Base-by-base conservation (phyloP, 2,329 filamentous ascomycete genomes). In the Colletotrichum tabaci region DNA sequence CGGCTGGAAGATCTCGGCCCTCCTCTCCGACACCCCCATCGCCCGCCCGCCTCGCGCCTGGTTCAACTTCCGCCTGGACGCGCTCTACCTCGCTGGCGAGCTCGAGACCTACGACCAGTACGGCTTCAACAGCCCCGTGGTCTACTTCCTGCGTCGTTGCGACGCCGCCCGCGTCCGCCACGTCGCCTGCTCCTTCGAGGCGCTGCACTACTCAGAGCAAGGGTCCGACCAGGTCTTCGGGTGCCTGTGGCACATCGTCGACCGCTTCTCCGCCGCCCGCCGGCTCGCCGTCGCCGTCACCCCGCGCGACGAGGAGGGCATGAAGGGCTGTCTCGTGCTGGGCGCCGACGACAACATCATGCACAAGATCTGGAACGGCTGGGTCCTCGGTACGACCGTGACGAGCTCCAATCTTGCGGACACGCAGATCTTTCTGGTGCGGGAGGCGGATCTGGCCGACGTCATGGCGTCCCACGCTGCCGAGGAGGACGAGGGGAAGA, bases 321-420 rank as follows among this genome's bases (percentile, higher is more conserved):
- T 78, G 68, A 66, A 67, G 49, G 68, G 58, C 46, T 76, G 74
- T 47, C 79, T 77, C 46, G 76, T 79, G 68, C 75, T 81, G 58
- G 71, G 76, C 53, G 74, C 76, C 13, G 21, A n/a, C 21, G 79
- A 83, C 50, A 83, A 84, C 58, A 76, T 84, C 18, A 80, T 87
- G 75, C 84, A 86, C 77, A 85, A 83, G 79, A 82, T 87, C 46
- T 87, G 85, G 85, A 79, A 79, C 52, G 83, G 84, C 5, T 86
- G 85, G 82, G 80, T 85, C 68, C 75, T 81, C 30, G 84, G 84
- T 21, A 82, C 81, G 10, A 81, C 81, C 13, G 78, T 81, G 58
- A 83, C 79, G 53, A 83, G 75, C 63, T 81, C 82, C 42, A 79
- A 78, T 46, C 76, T 86, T 79, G 82, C 80, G 13, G 79, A 83